These are phyloP conservation scores for Alternaria sp. DNA, from an alignment of 2,329 filamentous ascomycete genomes.

Conservation along the genomic window DNA sequence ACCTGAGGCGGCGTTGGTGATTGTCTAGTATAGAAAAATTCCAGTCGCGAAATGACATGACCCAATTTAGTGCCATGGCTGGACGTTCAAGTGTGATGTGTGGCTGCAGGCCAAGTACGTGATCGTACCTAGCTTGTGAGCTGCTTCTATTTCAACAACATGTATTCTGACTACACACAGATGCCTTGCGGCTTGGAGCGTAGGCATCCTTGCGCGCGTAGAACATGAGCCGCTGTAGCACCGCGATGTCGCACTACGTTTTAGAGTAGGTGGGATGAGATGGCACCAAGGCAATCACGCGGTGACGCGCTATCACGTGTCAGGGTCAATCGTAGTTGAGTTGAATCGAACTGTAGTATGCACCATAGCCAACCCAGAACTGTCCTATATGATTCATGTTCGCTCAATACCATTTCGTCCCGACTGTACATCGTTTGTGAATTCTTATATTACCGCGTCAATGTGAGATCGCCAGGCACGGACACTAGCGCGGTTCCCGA, in stretches of 20 bases:
- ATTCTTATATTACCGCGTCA: neutral
- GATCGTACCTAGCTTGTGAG: neutral
- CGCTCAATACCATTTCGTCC: neutral
- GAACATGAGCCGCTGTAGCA: too few relatives aligned
- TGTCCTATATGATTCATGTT: neutral
- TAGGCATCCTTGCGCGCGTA: too few relatives aligned
- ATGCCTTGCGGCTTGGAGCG: too few relatives aligned
- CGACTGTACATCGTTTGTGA: neutral
- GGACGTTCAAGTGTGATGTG: neutral
- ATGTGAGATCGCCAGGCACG: neutral
- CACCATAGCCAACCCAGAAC: too few relatives aligned
- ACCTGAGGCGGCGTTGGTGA: neutral
- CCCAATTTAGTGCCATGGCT: neutral
- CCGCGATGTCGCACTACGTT: neutral
- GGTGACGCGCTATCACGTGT: constrained; percentile 30
- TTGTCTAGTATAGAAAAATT: constrained; percentile 11
- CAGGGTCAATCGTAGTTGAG: neutral
- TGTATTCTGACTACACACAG: too few relatives aligned
- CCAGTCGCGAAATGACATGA: neutral
- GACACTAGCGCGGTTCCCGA: constrained; percentile 19
- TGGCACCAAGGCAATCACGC: neutral
- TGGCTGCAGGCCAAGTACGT: neutral
- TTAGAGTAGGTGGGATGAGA: neutral
- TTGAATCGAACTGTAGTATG: neutral
- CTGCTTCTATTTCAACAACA: too few relatives aligned